These are phyloP conservation scores for Gnomoniopsis sp. DNA, from an alignment of 2,329 filamentous ascomycete genomes.

Conservation along the genomic window DNA sequence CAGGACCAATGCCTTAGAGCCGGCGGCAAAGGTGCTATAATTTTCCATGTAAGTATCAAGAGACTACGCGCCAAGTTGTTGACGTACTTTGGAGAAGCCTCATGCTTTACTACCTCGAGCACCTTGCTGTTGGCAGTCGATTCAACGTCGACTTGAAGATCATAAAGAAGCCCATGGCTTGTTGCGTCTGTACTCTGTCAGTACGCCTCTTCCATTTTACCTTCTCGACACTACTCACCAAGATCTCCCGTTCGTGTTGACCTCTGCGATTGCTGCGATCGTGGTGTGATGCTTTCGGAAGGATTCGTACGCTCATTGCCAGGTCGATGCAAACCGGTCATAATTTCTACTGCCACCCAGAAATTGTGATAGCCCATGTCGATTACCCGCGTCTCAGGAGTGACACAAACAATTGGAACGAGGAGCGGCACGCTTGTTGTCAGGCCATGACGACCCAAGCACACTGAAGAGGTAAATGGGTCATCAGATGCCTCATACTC, in stretches of 20 bases:
- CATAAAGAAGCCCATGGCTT: constrained; percentile 10
- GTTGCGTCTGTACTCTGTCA: constrained; percentile 7
- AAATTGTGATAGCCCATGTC: constrained; percentile 10
- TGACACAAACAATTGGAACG: constrained; percentile 8
- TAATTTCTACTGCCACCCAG: constrained; percentile 17
- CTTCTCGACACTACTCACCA: neutral
- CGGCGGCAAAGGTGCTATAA: constrained; percentile 37
- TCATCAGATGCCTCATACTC: constrained; percentile 1
- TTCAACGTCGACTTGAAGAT: constrained; percentile 11
- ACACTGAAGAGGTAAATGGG: neutral
- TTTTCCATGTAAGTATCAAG: neutral
- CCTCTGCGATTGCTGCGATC: neutral
- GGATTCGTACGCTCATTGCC: neutral
- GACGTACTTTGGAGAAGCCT: constrained; percentile 39
- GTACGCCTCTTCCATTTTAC: neutral
- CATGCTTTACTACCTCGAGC: constrained; percentile 44
- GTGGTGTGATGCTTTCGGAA: neutral
- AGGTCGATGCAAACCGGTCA: neutral
- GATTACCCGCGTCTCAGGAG: constrained; percentile 12
- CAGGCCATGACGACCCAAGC: neutral
- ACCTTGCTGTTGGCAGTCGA: constrained; percentile 26
- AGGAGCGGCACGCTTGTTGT: neutral
- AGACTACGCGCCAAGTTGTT: neutral
- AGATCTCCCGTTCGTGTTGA: neutral
- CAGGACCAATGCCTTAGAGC: constrained; percentile 46